Evolutionary conservation across 208 protist genomes (phyloP), one percentile per base, ranked within the genome.

Genomic region (Leishmania mexicana): DNA sequence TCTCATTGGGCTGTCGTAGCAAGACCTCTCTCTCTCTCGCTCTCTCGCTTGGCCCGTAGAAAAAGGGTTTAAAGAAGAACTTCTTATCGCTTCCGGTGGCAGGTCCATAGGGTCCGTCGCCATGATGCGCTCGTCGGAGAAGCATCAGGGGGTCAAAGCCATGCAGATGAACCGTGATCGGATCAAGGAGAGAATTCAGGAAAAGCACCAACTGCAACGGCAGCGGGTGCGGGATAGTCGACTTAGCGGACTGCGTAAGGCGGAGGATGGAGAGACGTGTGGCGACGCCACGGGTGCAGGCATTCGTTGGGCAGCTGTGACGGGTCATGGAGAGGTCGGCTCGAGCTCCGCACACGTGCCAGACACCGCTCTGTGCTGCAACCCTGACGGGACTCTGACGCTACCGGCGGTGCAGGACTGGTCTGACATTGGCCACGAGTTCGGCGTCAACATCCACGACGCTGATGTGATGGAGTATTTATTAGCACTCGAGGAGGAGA

Each of bases 401-500:
- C 1, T 83, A 21, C 71, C 75, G 35, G 70, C 71, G 7, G 82
- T 82, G 15, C 73, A 86, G 58, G 83, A 90, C 70, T 94, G 90
- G 90, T 83, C 76, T 6, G 81, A 87, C 51, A 81, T 96, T 76
- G 89, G 86, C 6, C 49, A 80, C 19, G 90, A 95, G 76, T 92
- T 95, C 75, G 87, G 88, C 40, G 89, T 90, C 47, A 86, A 96
- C 80, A 68, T 92, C 47, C 47, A 58, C 21, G 88, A 95, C 35
- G 84, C 85, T 2, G 76, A 78, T 17, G 88, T 94, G 38, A 81
- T 93, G 75, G 86, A 94, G 24, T 93, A 90, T 70, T 84, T 97
- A 28, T 78, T 96, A 19, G 80, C 70, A 5, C 71, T 96, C 38
- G 93, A 97, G 79, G 92, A 97, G 70, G 94, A 97, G 78, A 95